Base-by-base conservation (phyloP, 1,284 basidiomycete species). In the Wallemia ichthyophaga region DNA sequence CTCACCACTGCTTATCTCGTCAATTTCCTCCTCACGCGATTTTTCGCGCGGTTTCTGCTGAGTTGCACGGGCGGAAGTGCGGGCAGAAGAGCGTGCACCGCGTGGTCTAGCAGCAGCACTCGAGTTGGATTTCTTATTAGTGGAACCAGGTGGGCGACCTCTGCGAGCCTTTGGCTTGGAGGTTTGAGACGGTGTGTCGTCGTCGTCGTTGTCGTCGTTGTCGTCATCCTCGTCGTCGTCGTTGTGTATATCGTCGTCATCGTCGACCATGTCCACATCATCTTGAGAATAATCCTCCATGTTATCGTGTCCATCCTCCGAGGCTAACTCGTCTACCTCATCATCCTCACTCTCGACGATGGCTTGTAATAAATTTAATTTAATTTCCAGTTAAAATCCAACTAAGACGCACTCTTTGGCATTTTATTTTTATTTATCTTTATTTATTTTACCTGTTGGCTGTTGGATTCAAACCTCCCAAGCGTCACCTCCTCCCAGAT, bases 401-500 rank as follows among this genome's bases (percentile, higher is more conserved):
- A n/a, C n/a, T n/a, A n/a, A n/a, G n/a, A n/a, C n/a, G n/a, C n/a
- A n/a, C 17, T 31, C 28, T 7, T 31, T 31, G 17, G 28, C 28
- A 7, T 31, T 31, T 31, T 31, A 31, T 31, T 31, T 31, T 31
- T 7, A 7, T 31, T 7, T 31, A 7, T 17, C 17, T 7, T 17
- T 17, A 17, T 31, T 31, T 31, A 31, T 31, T n/a, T n/a, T n/a
- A n/a, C n/a, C n/a, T n/a, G n/a, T n/a, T n/a, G n/a, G n/a, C n/a
- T n/a, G n/a, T n/a, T n/a, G n/a, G n/a, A n/a, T n/a, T n/a, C n/a
- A n/a, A n/a, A 48, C n/a, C 37, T 48, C n/a, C 37, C 37, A 5
- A 3, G 11, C 7, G 67, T 68, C 2, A 80, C 75, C 56, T 75
- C 73, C 60, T 83, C 77, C 85, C 86, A 89, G 28, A 95, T 70